phyloP scores from a whole-genome alignment of 805 yeast species.

The Candida loeiensis region DNA sequence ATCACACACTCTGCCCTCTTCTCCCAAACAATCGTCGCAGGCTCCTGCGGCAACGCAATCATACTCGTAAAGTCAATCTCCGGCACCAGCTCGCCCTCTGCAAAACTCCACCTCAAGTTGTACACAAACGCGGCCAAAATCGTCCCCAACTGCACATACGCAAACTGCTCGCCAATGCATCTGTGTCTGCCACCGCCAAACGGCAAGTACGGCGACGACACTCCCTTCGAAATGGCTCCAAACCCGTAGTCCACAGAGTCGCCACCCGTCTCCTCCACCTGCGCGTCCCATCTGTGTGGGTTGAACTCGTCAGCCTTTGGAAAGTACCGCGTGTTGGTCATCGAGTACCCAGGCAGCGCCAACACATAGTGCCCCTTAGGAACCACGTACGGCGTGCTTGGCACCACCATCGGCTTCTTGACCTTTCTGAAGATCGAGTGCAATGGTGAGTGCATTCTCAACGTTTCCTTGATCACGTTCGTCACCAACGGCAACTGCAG shows the following conservation, averaged over 20 bases:
- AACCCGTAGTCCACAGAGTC: conserved; percentile 87
- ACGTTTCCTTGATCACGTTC: conserved; percentile 84
- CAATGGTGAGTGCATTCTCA: conserved; percentile 93
- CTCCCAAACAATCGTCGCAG: conserved; percentile 71
- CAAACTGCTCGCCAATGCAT: conserved; percentile 98
- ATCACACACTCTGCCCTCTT: conserved; percentile 44
- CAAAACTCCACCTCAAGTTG: conserved; percentile 70
- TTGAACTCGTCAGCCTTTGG: conserved; percentile 68
- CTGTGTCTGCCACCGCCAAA: conserved; percentile 99
- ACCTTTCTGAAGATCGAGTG: conserved; percentile 96
- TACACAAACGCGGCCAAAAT: conserved; percentile 71
- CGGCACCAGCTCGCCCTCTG: conserved; percentile 45
- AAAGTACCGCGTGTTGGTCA: conserved; percentile 72
- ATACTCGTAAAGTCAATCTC: conserved; percentile 77
- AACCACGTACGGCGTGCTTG: conserved; percentile 72
- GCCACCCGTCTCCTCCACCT: conserved; percentile 16
- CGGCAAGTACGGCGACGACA: conserved; percentile 90
- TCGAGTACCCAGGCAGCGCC: conserved; percentile 92
- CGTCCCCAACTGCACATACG: conserved; percentile 88
- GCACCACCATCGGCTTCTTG: conserved; percentile 69
- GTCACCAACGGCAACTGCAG: conserved; percentile 78
- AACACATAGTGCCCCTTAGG: conserved; percentile 88
- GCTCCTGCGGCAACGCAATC: conserved; percentile 87
- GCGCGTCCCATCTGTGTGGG: conserved; percentile 79
- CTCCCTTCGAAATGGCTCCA: conserved; percentile 95